Evolutionary conservation across 305 asterid species (phyloP), one percentile per base, ranked within the genome.

Genomic region (Plantago coronopus): DNA sequence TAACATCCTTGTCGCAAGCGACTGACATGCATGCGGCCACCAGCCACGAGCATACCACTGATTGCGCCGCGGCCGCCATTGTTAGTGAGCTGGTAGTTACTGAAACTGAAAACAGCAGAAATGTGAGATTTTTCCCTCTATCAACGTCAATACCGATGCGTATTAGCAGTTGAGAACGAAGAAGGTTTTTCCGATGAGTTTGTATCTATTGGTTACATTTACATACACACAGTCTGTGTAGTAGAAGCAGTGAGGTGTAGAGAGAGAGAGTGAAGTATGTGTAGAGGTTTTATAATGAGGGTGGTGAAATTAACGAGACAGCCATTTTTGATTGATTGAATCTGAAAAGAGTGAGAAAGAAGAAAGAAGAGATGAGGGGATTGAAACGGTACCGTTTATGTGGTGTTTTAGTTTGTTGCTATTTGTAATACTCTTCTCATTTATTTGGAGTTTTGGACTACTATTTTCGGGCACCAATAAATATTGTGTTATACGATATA

Each of bases 11-110:
- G 40, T 74, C 91, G 72, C 79, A 68, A 64, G 78, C 78, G 53
- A 77, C 78, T 63, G 95, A 79, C 96, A 85, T 88, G 96, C 95
- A 83, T 81, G 91, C 89, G 74, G 83, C 94, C 82, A 82, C 75
- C 49, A 81, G 40, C 87, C 85, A 78, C 38, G 91, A 78, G 70
- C 83, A 76, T 49, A 78, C 79, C 68, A 72, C 67, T 63, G 79
- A 72, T 67, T 34, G 40, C 40, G 40, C 40, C 40, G 81, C 63
- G 51, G 72, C 80, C 77, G 80, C 80, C 80, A 76, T 75, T 58
- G 40, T 50, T 50, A 4, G 11, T 53, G 1, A 31, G 9, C 10
- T 25, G 2, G 1, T 9, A 34, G 40, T 12, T 34, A 34, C 40
- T 34, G 40, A 34, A 7, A 34, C 40, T 34, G 11, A 0, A 7